phyloP scores from a whole-genome alignment of 768 basidiomycete species.

The Asterophora parasitica region DNA sequence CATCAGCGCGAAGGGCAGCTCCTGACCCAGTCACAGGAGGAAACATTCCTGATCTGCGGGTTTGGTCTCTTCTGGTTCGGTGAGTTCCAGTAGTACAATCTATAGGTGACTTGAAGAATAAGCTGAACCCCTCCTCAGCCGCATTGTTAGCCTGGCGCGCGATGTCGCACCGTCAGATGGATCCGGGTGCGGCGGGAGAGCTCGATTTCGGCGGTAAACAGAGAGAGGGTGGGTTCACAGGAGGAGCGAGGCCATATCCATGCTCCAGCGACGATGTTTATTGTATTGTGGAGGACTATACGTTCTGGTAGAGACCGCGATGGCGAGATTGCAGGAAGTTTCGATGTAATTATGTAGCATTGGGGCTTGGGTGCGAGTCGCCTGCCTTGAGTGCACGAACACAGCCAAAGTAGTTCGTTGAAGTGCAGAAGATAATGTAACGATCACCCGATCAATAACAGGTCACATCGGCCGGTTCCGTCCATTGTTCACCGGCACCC shows the following conservation, averaged over 20 bases:
- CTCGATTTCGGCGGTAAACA: constrained; percentile 10
- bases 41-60: constrained; percentile 65
- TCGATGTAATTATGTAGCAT: background rate
- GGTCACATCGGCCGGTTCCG: constrained; percentile 13
- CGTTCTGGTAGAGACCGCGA: constrained; percentile 14
- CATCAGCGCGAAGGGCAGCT: constrained; percentile 56
- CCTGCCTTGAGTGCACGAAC: background rate
- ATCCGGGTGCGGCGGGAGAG: constrained; percentile 19
- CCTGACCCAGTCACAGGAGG: constrained; percentile 68
- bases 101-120: too few species aligned
- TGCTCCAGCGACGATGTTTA: constrained; percentile 58
- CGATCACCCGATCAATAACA: too few species aligned
- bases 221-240: constrained; percentile 16
- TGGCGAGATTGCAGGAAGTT: constrained; percentile 24
- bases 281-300: constrained; percentile 54
- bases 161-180: constrained; percentile 24
- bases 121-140: constrained; percentile 24
- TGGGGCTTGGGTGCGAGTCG: background rate
- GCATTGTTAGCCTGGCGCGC: constrained; percentile 42
- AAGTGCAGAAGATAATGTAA: background rate
- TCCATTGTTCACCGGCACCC: constrained; percentile 10
- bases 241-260: constrained; percentile 37
- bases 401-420: constrained; percentile 12
- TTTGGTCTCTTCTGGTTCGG: constrained; percentile 77
- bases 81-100: constrained; percentile 32